A percentile compares a stretch with the other conserved stretches of the same genome.
These are phyloP conservation scores for Chernovozyma aurita DNA, from an alignment of 1,139 yeast genomes.

Conservation along the genomic window DNA sequence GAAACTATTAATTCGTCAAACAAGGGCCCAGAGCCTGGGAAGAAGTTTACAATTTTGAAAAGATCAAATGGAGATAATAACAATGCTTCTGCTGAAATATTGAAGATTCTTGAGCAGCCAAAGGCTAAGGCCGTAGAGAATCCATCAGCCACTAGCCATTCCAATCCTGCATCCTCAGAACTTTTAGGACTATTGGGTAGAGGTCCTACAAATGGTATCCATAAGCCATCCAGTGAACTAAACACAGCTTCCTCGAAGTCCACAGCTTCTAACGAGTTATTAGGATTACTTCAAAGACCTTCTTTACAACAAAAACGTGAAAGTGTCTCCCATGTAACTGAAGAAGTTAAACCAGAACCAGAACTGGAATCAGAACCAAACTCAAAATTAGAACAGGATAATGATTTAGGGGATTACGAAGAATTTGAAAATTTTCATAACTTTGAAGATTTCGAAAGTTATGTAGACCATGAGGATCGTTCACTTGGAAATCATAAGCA, in stretches of 20 bases:
- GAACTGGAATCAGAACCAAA: background rate
- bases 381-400: constrained; percentile 1
- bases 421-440: constrained; percentile 31
- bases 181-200: constrained; percentile 19
- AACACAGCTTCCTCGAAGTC: constrained; percentile 2
- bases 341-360: background rate
- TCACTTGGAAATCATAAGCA: background rate
- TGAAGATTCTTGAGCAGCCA: constrained; percentile 5
- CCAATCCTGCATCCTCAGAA: constrained; percentile 15
- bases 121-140: background rate
- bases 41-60: constrained; percentile 30
- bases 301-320: background rate
- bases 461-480: constrained; percentile 5
- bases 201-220: background rate
- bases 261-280: constrained; percentile 4
- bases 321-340: background rate
- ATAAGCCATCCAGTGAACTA: background rate
- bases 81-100: constrained; percentile 3
- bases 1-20: constrained; percentile 14
- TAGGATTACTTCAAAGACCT: constrained; percentile 6
- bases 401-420: constrained; percentile 13
- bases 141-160: background rate
- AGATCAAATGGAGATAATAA: constrained; percentile 15
- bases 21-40: constrained; percentile 16
- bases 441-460: constrained; percentile 17